Evolutionary conservation across 108 stramenopile species (phyloP).

Genomic region (Epithemia pelagica): DNA sequence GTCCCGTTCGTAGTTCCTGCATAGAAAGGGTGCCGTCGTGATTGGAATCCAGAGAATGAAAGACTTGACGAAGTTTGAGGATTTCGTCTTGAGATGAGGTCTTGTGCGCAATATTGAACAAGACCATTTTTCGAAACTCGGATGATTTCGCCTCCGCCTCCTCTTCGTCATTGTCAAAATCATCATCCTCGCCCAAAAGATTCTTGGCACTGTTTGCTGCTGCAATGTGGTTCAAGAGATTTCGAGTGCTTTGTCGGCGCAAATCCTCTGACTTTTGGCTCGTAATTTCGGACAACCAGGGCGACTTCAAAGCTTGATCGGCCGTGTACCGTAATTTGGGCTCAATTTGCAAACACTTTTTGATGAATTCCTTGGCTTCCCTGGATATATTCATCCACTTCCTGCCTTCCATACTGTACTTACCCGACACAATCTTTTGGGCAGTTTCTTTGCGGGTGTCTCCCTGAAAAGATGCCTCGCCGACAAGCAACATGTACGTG

Average conservation of each 20-base stretch:
- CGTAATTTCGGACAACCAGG: constrained; percentile 23
- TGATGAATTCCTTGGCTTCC: constrained; percentile 42
- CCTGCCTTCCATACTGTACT: constrained; percentile 33
- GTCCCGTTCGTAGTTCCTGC: constrained; percentile 65
- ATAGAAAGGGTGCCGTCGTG: constrained; percentile 59
- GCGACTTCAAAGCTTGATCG: constrained; percentile 26
- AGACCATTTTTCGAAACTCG: constrained; percentile 41
- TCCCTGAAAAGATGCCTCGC: constrained; percentile 61
- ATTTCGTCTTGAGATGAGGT: constrained; percentile 37
- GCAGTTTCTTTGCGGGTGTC: constrained; percentile 19
- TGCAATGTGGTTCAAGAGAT: neutral
- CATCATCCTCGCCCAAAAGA: constrained; percentile 57
- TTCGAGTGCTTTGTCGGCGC: neutral
- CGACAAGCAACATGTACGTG: constrained; percentile 54
- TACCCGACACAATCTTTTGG: constrained; percentile 34
- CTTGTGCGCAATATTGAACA: constrained; percentile 65
- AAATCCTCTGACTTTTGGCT: neutral
- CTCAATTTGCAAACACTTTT: constrained; percentile 27
- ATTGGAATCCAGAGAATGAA: constrained; percentile 31
- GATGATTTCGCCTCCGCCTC: constrained; percentile 34
- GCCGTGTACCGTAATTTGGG: constrained; percentile 31
- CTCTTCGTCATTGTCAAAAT: constrained; percentile 25
- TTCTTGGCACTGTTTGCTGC: constrained; percentile 34
- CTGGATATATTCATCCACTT: constrained; percentile 36
- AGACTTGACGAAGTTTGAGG: neutral